phyloP scores from a whole-genome alignment of 495 filamentous ascomycete genomes.

The Aspergillus bertholletiae region DNA sequence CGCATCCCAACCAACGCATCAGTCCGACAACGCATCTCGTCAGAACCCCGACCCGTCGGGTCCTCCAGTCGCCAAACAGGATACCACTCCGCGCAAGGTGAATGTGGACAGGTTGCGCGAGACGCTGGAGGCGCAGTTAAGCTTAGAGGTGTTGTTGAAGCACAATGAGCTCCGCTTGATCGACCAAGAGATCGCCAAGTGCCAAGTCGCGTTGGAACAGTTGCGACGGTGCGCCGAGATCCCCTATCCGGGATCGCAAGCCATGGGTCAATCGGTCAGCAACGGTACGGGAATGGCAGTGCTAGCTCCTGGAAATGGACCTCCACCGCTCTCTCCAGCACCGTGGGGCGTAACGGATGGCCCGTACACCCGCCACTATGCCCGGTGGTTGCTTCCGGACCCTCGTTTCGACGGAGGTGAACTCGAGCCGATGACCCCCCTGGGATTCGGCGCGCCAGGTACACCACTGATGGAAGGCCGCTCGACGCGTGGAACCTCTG shows the following conservation, averaged over 20 bases:
- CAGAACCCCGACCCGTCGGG: constrained; percentile 10
- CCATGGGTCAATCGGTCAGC: constrained; percentile 61
- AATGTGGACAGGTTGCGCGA: constrained; percentile 53
- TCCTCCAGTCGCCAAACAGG: constrained; percentile 17
- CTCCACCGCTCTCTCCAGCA: constrained; percentile 61
- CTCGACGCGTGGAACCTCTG: constrained; percentile 68
- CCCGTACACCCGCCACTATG: constrained; percentile 90
- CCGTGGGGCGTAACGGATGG: constrained; percentile 89
- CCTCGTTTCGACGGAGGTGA: constrained; percentile 74
- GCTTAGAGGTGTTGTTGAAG: constrained; percentile 88
- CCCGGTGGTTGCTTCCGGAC: constrained; percentile 89
- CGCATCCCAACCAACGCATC: background rate
- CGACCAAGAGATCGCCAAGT: constrained; percentile 94
- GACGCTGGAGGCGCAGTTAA: constrained; percentile 78
- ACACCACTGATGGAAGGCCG: constrained; percentile 52
- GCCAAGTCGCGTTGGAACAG: constrained; percentile 92
- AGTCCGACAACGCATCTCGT: constrained; percentile 1
- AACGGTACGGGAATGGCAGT: constrained; percentile 68
- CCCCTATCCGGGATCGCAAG: constrained; percentile 73
- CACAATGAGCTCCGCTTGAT: constrained; percentile 91
- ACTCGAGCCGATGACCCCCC: constrained; percentile 30
- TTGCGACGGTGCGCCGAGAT: constrained; percentile 87
- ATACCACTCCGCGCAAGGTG: constrained; percentile 20
- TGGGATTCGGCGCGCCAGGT: constrained; percentile 29
- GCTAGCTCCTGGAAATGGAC: constrained; percentile 51